A percentile compares a stretch with the other conserved stretches of the same genome.
These are phyloP conservation scores for Suillus subaureus DNA, from an alignment of 768 basidiomycete species.

Conservation along the genomic window DNA sequence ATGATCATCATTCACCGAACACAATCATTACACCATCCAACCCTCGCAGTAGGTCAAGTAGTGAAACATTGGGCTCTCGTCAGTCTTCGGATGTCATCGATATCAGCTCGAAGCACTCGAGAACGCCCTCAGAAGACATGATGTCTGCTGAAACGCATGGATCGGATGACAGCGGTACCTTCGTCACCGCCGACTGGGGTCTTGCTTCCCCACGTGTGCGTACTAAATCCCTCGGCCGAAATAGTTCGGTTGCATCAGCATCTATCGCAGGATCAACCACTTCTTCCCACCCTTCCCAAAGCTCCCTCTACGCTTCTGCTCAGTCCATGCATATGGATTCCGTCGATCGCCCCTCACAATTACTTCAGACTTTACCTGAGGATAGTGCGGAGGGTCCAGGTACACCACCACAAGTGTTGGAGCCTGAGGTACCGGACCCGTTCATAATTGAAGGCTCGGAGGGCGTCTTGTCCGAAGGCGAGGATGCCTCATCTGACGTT, in stretches of 20 bases:
- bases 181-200: constrained; percentile 15
- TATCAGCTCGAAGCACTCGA: constrained; percentile 16
- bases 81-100: constrained; percentile 23
- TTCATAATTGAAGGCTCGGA: constrained; percentile 64
- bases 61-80: background rate
- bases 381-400: constrained; percentile 13
- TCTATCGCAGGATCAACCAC: constrained; percentile 9
- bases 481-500: constrained; percentile 23
- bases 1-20: background rate
- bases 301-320: constrained; percentile 7
- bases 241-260: constrained; percentile 7
- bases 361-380: constrained; percentile 10
- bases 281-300: constrained; percentile 3
- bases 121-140: background rate
- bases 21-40: constrained; percentile 16
- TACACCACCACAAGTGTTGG: constrained; percentile 32
- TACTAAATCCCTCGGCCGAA: constrained; percentile 15
- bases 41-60: constrained; percentile 13
- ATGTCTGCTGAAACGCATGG: constrained; percentile 1
- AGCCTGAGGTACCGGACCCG: constrained; percentile 58
- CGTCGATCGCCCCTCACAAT: background rate
- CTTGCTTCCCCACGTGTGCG: constrained; percentile 4
- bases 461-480: constrained; percentile 39
- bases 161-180: constrained; percentile 25
- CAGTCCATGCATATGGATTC: constrained; percentile 4